A percentile compares a stretch with the other conserved stretches of the same genome.
Evolutionary conservation across 2,329 filamentous ascomycete genomes (phyloP).

Genomic region (Arachnomyces sp.): DNA sequence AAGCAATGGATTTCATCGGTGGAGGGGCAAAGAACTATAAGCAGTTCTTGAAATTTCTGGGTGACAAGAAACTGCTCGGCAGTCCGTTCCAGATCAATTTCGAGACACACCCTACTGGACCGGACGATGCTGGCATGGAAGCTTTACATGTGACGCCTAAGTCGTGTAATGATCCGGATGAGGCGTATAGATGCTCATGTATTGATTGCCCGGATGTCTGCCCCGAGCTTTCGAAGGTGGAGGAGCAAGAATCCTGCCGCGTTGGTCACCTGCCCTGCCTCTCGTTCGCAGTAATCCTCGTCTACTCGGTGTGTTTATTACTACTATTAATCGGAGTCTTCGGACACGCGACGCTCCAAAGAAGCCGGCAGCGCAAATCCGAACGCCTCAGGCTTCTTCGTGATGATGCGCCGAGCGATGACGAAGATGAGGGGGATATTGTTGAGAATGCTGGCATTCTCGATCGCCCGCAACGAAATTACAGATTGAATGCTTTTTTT

Average conservation of each 20-base stretch:
- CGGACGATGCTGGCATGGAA: conserved; percentile 61
- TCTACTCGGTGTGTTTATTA: conserved; percentile 70
- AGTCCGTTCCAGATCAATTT: conserved; percentile 99
- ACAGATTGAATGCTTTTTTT: conserved; percentile 74
- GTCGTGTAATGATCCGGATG: conserved; percentile 82
- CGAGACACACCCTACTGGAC: conserved; percentile 49
- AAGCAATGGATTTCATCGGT: conserved; percentile 92
- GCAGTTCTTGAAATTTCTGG: conserved; percentile 81
- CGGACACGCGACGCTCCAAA: conserved; percentile 68
- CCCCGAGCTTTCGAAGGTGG: conserved; percentile 70
- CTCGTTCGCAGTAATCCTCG: conserved; percentile 83
- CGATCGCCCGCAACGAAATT: conserved; percentile 70
- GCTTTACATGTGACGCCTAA: conserved; percentile 66
- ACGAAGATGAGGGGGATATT: conserved; percentile 87
- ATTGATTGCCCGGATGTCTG: conserved; percentile 87
- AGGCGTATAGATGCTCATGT: conserved; percentile 81
- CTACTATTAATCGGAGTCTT: conserved; percentile 59
- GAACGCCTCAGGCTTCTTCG: conserved; percentile 82
- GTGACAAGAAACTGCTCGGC: conserved; percentile 79
- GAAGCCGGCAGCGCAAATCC: conserved; percentile 64
- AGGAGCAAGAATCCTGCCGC: conserved; percentile 62
- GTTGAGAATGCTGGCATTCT: conserved; percentile 68
- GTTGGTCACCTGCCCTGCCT: conserved; percentile 87
- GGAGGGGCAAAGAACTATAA: conserved; percentile 88
- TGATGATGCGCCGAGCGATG: conserved; percentile 74